Conservation (phyloP, 2,329 filamentous ascomycete genomes). For the Cladorrhinum sp. region DNA sequence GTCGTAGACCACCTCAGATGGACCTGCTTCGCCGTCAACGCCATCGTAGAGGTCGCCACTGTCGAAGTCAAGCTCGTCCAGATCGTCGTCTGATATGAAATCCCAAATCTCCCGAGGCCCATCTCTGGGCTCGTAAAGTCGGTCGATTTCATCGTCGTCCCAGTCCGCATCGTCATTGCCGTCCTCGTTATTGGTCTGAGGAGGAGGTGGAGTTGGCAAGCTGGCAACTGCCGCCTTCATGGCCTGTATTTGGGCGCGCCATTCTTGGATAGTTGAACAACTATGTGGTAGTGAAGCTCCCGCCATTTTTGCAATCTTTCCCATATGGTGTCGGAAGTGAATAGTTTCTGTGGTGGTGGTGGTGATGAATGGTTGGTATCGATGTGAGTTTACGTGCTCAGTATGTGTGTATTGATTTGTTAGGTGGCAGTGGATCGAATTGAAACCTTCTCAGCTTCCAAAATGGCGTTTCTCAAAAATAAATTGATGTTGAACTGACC, state of each 20-base stretch:
- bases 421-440: not conserved
- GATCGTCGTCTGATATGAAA: conserved; percentile 75
- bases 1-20: conserved; percentile 43
- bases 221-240: conserved; percentile 85
- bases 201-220: conserved; percentile 41
- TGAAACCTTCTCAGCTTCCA: not conserved
- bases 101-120: conserved; percentile 88
- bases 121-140: conserved; percentile 45
- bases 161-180: conserved; percentile 52
- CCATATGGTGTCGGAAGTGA: not conserved
- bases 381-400: not conserved
- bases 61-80: conserved; percentile 52
- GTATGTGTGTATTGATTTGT: not conserved
- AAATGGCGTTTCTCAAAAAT: not conserved
- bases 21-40: conserved; percentile 36
- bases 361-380: not conserved
- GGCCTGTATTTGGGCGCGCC: conserved; percentile 78
- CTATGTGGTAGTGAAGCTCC: conserved; percentile 42
- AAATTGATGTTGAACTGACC: not conserved
- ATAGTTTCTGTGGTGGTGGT: not conserved
- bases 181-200: conserved; percentile 41
- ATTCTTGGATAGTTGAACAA: conserved; percentile 45
- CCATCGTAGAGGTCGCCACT: conserved; percentile 35
- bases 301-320: conserved; percentile 10
- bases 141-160: conserved; percentile 61